Conservation (phyloP, 129 eudicot species). For the Centrapalus pauciflorus region DNA sequence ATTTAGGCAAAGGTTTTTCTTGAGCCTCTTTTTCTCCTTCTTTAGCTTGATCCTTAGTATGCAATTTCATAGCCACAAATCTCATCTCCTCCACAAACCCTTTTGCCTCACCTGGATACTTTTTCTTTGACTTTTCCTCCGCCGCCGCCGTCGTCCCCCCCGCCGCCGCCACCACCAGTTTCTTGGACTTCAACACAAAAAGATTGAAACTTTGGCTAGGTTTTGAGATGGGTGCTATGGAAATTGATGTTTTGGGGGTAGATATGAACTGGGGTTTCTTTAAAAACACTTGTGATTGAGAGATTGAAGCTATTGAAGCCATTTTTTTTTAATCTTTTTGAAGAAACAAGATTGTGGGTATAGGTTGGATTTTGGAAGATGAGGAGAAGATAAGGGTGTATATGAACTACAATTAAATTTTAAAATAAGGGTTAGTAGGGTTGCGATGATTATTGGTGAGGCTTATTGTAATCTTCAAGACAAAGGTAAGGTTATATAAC, state of each 20-base stretch:
- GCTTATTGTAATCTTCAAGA: constrained; percentile 12
- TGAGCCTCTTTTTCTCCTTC: constrained; percentile 87
- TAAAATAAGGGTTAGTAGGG: neutral
- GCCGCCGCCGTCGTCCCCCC: constrained; percentile 36
- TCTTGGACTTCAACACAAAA: constrained; percentile 18
- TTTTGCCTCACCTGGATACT: constrained; percentile 65
- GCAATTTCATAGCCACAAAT: constrained; percentile 93
- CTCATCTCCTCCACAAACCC: constrained; percentile 99
- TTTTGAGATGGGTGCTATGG: constrained; percentile 31
- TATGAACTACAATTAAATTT: neutral
- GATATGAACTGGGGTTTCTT: constrained; percentile 38
- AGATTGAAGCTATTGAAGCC: constrained; percentile 37
- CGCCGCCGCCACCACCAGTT: constrained; percentile 23
- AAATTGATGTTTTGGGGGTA: constrained; percentile 25
- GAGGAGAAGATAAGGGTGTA: neutral
- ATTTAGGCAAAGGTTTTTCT: constrained; percentile 69
- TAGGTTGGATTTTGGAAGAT: neutral
- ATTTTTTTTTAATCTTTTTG: too few relatives aligned
- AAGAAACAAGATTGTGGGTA: neutral
- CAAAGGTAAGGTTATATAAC: neutral
- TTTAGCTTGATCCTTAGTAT: constrained; percentile 83
- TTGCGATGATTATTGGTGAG: constrained; percentile 1
- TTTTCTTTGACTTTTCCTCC: constrained; percentile 54
- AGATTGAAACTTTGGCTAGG: constrained; percentile 6
- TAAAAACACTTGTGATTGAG: constrained; percentile 37